Conservation (phyloP, 23 red algal genomes). For the Pyropia yezoensis region DNA sequence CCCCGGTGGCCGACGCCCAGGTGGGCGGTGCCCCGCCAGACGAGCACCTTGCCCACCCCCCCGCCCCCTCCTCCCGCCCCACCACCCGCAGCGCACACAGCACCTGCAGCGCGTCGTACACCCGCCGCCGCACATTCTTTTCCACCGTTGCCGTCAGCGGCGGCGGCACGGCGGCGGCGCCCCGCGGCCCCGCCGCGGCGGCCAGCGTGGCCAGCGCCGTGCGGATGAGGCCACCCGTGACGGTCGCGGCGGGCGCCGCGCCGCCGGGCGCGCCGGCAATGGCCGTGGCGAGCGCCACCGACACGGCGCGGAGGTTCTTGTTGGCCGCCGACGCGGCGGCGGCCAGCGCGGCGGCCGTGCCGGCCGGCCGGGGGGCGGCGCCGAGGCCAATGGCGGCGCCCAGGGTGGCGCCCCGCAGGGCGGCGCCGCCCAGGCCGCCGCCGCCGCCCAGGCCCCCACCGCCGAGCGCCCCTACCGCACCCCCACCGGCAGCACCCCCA, state of each 20-base stretch:
- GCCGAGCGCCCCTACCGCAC: no score
- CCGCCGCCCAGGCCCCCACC: no score
- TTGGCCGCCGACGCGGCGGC: slow-evolving; percentile 5
- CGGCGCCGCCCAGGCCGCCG: no score
- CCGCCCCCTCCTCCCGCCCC: slow-evolving; percentile 2
- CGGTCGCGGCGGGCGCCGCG: slow-evolving; percentile 6
- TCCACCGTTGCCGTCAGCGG: slow-evolving; percentile 24
- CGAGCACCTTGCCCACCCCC: slow-evolving; percentile 14
- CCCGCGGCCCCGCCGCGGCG: not conserved
- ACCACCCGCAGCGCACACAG: slow-evolving; percentile 33
- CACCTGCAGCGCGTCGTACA: slow-evolving; percentile 54
- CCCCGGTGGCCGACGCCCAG: not conserved
- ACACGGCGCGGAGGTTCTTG: slow-evolving; percentile 42
- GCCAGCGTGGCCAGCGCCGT: slow-evolving; percentile 8
- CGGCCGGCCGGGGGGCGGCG: not conserved
- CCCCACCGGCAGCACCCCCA: no score
- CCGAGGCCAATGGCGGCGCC: no score
- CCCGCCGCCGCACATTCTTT: slow-evolving; percentile 42
- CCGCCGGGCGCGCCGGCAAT: not conserved
- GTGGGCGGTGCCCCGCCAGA: slow-evolving; percentile 29
- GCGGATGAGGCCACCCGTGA: slow-evolving; percentile 5
- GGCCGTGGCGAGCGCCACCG: not conserved
- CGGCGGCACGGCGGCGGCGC: slow-evolving; percentile 2
- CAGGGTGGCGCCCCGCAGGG: no score
- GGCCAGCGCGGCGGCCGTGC: not conserved